These are phyloP conservation scores for Fraxinus ornus DNA, from an alignment of 305 asterid species.

Conservation along the genomic window DNA sequence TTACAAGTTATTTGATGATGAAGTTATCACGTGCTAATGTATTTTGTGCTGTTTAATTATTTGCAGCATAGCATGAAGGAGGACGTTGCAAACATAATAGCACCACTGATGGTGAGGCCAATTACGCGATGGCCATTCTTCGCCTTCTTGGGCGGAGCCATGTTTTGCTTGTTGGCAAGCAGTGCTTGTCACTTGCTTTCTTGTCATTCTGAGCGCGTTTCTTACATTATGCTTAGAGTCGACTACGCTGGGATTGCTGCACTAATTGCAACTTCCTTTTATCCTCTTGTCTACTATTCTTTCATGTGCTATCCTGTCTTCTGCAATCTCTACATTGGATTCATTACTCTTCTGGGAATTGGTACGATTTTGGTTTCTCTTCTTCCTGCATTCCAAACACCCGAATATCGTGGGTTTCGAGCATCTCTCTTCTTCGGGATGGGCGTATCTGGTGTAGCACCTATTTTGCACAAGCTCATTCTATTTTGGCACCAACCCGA, in stretches of 20 bases:
- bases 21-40: conserved; percentile 9
- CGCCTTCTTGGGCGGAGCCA: conserved; percentile 93
- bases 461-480: conserved; percentile 82
- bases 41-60: conserved; percentile 10
- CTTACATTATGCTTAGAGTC: conserved; percentile 82
- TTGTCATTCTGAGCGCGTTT: conserved; percentile 79
- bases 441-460: conserved; percentile 85
- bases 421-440: conserved; percentile 78
- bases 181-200: conserved; percentile 88
- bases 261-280: conserved; percentile 87
- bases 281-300: conserved; percentile 92
- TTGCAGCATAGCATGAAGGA: conserved; percentile 77
- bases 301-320: conserved; percentile 93
- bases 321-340: conserved; percentile 84
- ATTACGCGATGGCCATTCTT: conserved; percentile 99
- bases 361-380: conserved; percentile 71
- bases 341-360: conserved; percentile 75
- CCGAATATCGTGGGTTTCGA: conserved; percentile 72
- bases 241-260: conserved; percentile 96
- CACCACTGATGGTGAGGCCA: conserved; percentile 74
- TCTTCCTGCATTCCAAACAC: conserved; percentile 78
- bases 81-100: conserved; percentile 75
- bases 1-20: neutral
- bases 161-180: conserved; percentile 94
- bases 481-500: conserved; percentile 83